Evolutionary conservation across 352 stramenopile genomes (phyloP).

Genomic region (Globisporangium paddicum): DNA sequence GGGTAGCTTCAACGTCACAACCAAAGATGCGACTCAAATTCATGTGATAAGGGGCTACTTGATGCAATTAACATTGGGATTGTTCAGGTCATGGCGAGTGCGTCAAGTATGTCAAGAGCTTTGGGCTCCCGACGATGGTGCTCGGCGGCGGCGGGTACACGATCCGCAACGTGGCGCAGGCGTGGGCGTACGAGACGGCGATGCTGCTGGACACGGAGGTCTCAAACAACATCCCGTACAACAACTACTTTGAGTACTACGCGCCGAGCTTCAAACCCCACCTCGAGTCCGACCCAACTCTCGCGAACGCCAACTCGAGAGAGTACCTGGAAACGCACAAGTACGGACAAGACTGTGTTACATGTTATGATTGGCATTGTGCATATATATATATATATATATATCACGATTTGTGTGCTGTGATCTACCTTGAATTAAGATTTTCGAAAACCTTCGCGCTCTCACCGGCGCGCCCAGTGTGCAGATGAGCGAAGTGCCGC

Average conservation of each 20-base stretch:
- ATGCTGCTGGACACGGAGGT: constrained; percentile 91
- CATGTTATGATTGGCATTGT: no score
- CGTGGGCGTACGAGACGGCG: constrained; percentile 94
- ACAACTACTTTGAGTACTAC: constrained; percentile 99
- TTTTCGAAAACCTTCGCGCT: constrained; percentile 78
- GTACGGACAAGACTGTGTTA: constrained; percentile 35
- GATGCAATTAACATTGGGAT: no score
- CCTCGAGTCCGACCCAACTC: constrained; percentile 64
- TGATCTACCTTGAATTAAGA: constrained; percentile 51
- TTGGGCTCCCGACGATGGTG: constrained; percentile 95
- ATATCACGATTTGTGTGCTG: no score
- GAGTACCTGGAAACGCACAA: constrained; percentile 86
- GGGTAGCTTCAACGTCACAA: constrained; percentile 97
- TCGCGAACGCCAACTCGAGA: constrained; percentile 80
- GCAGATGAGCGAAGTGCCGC: constrained; percentile 73
- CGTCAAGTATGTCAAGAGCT: constrained; percentile 95
- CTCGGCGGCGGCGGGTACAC: constrained; percentile 98
- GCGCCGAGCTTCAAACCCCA: constrained; percentile 85
- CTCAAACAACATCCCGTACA: constrained; percentile 97
- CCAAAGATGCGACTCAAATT: constrained; percentile 59
- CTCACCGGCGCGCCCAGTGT: constrained; percentile 77
- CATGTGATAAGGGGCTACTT: no score
- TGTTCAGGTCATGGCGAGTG: constrained; percentile 92
- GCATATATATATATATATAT: no score
- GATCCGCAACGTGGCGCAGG: constrained; percentile 94